Conservation (phyloP, 345 rosid genomes). For the Citrus maxima region DNA sequence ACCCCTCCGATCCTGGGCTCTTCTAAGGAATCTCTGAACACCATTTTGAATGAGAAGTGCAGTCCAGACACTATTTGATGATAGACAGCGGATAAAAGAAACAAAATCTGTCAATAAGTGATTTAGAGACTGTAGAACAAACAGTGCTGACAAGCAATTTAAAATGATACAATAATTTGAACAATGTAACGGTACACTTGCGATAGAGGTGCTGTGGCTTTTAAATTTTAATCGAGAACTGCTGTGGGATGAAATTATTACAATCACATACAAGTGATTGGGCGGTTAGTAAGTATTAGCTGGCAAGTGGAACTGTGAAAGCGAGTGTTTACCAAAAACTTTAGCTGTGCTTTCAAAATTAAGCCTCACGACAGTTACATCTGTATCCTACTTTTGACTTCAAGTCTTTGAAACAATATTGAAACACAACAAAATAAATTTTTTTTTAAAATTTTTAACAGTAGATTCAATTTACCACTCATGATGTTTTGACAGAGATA, state of each 20-base stretch:
- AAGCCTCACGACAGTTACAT: too few relatives aligned
- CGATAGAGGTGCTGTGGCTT: too few relatives aligned
- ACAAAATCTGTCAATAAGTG: neutral
- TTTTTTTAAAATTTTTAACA: too few relatives aligned
- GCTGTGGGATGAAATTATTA: neutral
- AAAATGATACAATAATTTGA: neutral
- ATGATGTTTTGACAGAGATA: neutral
- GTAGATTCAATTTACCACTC: neutral
- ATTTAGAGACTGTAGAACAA: neutral
- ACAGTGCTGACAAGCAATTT: too few relatives aligned
- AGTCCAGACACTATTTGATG: neutral
- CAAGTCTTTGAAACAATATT: neutral
- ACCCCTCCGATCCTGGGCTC: slow-evolving; percentile 16
- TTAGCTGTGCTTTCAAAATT: too few relatives aligned
- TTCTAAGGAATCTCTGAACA: slow-evolving; percentile 32
- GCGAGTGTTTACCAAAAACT: too few relatives aligned
- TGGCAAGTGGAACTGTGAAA: too few relatives aligned
- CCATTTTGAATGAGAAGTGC: slow-evolving; percentile 22
- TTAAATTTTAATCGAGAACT: too few relatives aligned
- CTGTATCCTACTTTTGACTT: too few relatives aligned
- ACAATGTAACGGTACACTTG: neutral
- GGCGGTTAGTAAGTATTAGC: too few relatives aligned
- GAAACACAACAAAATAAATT: neutral
- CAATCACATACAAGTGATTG: neutral
- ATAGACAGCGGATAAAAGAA: neutral